Conservation (phyloP, 768 basidiomycete genomes). For the Trametes cubensis region DNA sequence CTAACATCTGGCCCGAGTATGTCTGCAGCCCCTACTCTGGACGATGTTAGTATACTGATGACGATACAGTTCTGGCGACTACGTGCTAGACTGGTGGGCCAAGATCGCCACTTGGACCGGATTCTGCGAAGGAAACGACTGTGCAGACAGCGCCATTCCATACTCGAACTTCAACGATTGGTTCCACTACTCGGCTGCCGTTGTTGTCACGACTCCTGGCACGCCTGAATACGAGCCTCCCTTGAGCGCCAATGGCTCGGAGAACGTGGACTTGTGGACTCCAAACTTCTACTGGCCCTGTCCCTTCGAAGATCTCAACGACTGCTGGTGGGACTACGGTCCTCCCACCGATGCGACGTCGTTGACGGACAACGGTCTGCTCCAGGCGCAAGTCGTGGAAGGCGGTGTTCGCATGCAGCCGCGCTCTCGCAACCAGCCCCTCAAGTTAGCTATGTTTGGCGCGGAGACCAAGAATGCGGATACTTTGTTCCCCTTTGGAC, state of each 20-base stretch:
- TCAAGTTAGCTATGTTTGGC: too few relatives aligned
- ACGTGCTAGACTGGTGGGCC: conserved; percentile 5
- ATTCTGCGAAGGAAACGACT: conserved; percentile 1
- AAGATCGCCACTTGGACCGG: conserved; percentile 11
- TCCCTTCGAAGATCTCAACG: neutral
- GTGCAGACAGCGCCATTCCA: conserved; percentile 6
- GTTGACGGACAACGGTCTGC: too few relatives aligned
- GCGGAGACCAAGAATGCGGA: too few relatives aligned
- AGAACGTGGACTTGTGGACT: conserved; percentile 5
- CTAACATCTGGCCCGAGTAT: conserved; percentile 7
- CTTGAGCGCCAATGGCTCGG: neutral
- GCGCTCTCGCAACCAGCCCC: too few relatives aligned
- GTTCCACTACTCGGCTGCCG: conserved; percentile 10
- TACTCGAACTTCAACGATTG: conserved; percentile 17
- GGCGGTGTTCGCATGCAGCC: too few relatives aligned
- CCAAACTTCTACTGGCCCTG: conserved; percentile 13
- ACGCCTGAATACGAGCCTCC: conserved; percentile 5
- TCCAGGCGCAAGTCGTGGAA: too few relatives aligned
- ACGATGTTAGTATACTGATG: neutral
- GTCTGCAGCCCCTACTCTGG: neutral
- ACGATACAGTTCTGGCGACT: conserved; percentile 3
- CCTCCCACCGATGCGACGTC: neutral
- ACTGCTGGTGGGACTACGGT: conserved; percentile 12
- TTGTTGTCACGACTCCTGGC: neutral
- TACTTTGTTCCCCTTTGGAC: neutral